Base-by-base conservation (phyloP, 164 flowering plant genomes). In the Magnolia officinalis region DNA sequence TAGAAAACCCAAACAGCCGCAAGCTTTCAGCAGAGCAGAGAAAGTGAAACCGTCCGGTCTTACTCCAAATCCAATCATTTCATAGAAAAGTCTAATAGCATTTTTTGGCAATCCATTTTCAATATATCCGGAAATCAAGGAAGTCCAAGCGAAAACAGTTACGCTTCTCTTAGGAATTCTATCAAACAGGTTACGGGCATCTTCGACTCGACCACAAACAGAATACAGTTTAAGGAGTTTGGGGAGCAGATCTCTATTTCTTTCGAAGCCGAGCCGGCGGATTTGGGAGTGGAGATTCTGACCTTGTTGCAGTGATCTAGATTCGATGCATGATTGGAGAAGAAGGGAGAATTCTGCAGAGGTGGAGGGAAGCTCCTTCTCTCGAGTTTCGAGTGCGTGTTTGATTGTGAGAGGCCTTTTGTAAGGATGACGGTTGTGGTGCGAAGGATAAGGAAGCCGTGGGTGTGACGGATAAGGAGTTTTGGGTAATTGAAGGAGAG, bases 91-190 rank as follows among this genome's bases (percentile, higher is more conserved):
- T 21, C 58, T 1, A 45, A 92, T 66, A 49, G 94, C 78, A 1
- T 81, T 61, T 29, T 51, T 50, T 9, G 87, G 85, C 20, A 80
- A 79, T 6, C 90, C 90, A 2, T 63, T 82, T 6, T 77, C 82
- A 77, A 86, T 68, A 74, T 86, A 94, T 14, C 91, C 92, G 1
- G 92, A 83, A 4, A 92, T 78, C 92, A 94, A 87, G 8, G 90
- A 90, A 52, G 90, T 86, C 95, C 98, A 93, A 8, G 94, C 85
- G 5, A 92, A 81, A 1, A 87, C 89, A 85, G 90, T 95, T 76
- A 49, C 8, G 21, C 24, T 70, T 70, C 81, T 89, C 8, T 71
- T 75, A 76, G 65, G 59, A 29, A 90, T 70, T 5, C 81, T 85
- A 61, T 88, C 87, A 76, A 93, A 93, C 50, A 89, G 82, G 50